Evolutionary conservation across 179 eudicot species (phyloP), one percentile per base, ranked within the genome.

Genomic region (Carnegiea gigantea): DNA sequence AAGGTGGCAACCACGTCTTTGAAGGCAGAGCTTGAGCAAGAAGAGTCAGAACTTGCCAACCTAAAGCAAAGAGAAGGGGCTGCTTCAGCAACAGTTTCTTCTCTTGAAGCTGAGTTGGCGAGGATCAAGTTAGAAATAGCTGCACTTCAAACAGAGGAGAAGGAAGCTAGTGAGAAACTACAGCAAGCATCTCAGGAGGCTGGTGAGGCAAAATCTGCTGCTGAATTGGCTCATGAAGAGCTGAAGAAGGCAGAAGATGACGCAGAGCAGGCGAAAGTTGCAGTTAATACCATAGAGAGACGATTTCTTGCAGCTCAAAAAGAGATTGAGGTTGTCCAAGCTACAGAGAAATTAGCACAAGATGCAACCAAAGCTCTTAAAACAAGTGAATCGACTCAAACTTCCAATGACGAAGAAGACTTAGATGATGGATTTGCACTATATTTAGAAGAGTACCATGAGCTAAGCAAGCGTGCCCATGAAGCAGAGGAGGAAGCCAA

Each of bases 321-420:
- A 83, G 99, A 97, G 88, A 97, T 92, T 62, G 99, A 93, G 83
- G 98, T 95, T 71, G 93, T 97, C 9, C 92, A 85, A 85, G 93
- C 93, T 46, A 89, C 95, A 9, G 97, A 95, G 82, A 93, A 87
- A 84, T 77, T 92, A 76, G 97, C 99, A 6, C 76, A 88, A 11
- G 95, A 91, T 9, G 96, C 99, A 13, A 90, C 93, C n/a, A 90
- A 82, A 73, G 97, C 93, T 48, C 85, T 95, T 36, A 89, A 91
- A 80, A 93, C 88, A 86, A 92, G 90, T 44, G 96, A 93, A 80
- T 82, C 90, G 26, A 79, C 90, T 65, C 87, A 73, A 83, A 89
- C 75, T 70, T 76, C 40, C 54, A 77, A 78, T 23, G 83, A 87
- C 0, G 88, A 84, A 68, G 91, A 87, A 26, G 44, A 40, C 44